These are phyloP conservation scores for Hura crepitans DNA, from an alignment of 441 rosid species.

Conservation along the genomic window DNA sequence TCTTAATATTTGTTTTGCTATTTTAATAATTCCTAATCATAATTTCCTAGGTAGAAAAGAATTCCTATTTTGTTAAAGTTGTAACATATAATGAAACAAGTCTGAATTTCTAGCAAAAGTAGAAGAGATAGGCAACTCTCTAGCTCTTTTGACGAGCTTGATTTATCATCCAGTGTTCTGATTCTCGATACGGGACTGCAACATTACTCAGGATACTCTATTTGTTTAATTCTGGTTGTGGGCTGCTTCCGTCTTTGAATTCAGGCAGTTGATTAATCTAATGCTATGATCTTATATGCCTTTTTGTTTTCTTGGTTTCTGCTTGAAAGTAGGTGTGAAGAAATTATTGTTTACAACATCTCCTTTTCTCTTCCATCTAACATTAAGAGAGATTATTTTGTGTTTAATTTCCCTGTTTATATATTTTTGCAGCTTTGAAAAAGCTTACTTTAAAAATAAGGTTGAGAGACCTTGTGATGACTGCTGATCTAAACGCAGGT, in stretches of 20 bases:
- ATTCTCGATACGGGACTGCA: no score
- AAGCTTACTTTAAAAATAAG: neutral
- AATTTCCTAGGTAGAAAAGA: no score
- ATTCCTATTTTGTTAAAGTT: no score
- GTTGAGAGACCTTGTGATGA: neutral
- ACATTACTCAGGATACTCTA: neutral
- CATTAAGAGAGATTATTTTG: neutral
- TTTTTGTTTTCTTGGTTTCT: neutral
- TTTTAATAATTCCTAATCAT: no score
- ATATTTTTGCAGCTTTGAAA: neutral
- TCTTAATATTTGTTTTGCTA: no score
- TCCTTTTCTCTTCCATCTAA: neutral
- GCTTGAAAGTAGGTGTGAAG: neutral
- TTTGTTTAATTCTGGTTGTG: neutral
- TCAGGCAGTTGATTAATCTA: no score
- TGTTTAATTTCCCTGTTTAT: neutral
- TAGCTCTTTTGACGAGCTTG: no score
- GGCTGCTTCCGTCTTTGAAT: neutral
- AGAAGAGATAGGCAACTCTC: no score
- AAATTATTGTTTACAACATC: neutral
- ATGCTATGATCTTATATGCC: neutral
- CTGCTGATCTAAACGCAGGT: conserved; percentile 15
- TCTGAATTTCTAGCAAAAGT: no score
- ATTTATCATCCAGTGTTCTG: no score
- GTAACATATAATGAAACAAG: no score